These are phyloP conservation scores for Dryas integrifolia DNA, from an alignment of 331 rosid species.

Conservation along the genomic window DNA sequence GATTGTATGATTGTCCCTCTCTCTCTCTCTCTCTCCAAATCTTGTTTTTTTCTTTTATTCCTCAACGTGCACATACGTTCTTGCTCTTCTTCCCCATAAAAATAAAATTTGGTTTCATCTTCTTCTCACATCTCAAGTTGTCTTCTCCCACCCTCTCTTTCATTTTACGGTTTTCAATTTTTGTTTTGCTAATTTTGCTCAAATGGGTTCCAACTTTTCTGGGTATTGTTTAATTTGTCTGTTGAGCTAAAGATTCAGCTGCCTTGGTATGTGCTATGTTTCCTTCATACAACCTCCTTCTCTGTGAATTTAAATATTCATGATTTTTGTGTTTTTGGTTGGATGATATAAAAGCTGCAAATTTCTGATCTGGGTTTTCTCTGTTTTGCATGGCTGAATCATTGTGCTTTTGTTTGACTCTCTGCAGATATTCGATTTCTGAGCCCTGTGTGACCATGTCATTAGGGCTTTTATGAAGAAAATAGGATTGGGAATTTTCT, in stretches of 20 bases:
- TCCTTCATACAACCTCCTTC: background rate
- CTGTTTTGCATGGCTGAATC: constrained; percentile 10
- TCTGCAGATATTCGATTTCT: background rate
- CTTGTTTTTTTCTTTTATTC: constrained; percentile 20
- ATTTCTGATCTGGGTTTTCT: constrained; percentile 41
- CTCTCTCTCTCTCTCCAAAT: constrained; percentile 28
- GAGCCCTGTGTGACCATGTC: background rate
- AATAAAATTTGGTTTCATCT: constrained; percentile 35
- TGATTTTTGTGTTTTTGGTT: constrained; percentile 13
- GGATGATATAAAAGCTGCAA: background rate
- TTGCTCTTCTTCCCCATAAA: constrained; percentile 26
- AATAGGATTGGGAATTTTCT: constrained; percentile 1
- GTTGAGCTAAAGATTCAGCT: constrained; percentile 20
- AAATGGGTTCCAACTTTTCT: constrained; percentile 6
- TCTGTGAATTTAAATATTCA: background rate
- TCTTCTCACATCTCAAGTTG: constrained; percentile 9
- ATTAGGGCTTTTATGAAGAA: constrained; percentile 18
- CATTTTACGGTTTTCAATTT: constrained; percentile 17
- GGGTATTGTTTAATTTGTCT: constrained; percentile 5
- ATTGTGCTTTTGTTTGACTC: background rate
- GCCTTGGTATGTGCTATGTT: background rate
- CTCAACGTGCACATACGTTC: constrained; percentile 31
- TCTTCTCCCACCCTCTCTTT: background rate
- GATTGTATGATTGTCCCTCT: background rate
- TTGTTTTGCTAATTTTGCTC: background rate